Percentiles rank a stretch among this genome's conserved stretches.
These are phyloP conservation scores for Chlamydomonas reinhardtii DNA, from an alignment of 163 green algal genomes.

Conservation along the genomic window DNA sequence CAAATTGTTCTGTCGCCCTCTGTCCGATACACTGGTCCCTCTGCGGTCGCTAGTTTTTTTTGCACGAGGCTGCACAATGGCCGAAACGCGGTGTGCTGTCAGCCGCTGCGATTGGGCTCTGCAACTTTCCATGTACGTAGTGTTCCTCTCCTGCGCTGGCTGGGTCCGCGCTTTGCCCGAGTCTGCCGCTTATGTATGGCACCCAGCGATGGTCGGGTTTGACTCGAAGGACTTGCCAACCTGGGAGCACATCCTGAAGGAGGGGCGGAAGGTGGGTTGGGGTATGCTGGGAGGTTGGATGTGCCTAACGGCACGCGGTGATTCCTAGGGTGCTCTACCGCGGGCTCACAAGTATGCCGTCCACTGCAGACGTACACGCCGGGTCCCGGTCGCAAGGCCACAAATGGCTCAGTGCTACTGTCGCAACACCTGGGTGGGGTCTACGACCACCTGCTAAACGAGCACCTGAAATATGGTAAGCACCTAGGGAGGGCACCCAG, in stretches of 20 bases:
- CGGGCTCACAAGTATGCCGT: neutral
- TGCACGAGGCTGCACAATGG: too few species aligned
- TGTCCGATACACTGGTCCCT: too few species aligned
- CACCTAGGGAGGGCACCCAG: too few species aligned
- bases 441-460: constrained; percentile 6
- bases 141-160: too few species aligned
- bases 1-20: too few species aligned
- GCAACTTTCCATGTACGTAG: too few species aligned
- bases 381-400: neutral
- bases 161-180: too few species aligned
- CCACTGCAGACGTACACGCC: constrained; percentile 5
- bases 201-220: constrained; percentile 16
- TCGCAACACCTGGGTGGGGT: neutral
- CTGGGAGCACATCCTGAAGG: constrained; percentile 19
- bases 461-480: constrained; percentile 12
- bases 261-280: constrained; percentile 2
- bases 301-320: too few species aligned
- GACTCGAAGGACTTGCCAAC: neutral
- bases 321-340: neutral
- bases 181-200: neutral
- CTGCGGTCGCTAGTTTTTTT: too few species aligned
- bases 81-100: too few species aligned
- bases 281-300: neutral
- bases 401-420: neutral
- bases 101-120: too few species aligned